Conservation (phyloP, 2,329 filamentous ascomycete species). For the Pseudohalonectria lignicola region DNA sequence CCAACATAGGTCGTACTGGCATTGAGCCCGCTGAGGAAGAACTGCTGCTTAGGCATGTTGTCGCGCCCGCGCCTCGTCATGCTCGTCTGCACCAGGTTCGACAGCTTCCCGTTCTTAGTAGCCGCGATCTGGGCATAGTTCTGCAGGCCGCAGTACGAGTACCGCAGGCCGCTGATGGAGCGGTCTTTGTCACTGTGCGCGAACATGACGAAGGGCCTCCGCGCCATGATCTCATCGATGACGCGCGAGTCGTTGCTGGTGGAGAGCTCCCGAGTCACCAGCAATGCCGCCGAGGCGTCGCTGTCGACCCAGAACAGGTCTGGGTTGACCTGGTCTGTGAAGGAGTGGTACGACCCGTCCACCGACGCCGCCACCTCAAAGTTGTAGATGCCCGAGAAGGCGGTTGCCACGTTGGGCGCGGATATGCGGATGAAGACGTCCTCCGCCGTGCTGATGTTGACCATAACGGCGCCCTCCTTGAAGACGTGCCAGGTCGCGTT, state of each 20-base stretch:
- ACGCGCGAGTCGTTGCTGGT: slow-evolving; percentile 31
- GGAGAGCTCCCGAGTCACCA: slow-evolving; percentile 69
- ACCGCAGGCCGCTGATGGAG: slow-evolving; percentile 56
- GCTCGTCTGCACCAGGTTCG: slow-evolving; percentile 39
- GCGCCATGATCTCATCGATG: slow-evolving; percentile 41
- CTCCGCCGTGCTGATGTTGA: slow-evolving; percentile 46
- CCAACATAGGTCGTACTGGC: slow-evolving; percentile 60
- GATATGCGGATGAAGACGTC: slow-evolving; percentile 69
- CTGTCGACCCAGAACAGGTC: slow-evolving; percentile 75
- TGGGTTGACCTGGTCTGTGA: slow-evolving; percentile 35
- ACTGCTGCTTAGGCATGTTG: slow-evolving; percentile 71
- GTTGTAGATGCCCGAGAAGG: slow-evolving; percentile 58
- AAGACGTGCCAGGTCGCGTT: slow-evolving; percentile 40
- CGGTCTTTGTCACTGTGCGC: slow-evolving; percentile 52
- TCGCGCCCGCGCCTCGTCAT: slow-evolving; percentile 61
- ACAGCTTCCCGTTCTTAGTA: slow-evolving; percentile 37
- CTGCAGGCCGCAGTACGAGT: slow-evolving; percentile 73
- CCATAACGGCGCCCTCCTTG: slow-evolving; percentile 58
- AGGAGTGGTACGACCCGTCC: slow-evolving; percentile 66
- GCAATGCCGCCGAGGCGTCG: slow-evolving; percentile 65
- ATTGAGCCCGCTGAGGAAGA: slow-evolving; percentile 70
- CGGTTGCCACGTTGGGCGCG: slow-evolving; percentile 52
- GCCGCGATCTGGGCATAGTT: slow-evolving; percentile 52
- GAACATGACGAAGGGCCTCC: slow-evolving; percentile 67
- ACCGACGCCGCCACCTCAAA: slow-evolving; percentile 75